Conservation (phyloP, 805 yeast genomes). For the Zygotorulaspora danielsina region DNA sequence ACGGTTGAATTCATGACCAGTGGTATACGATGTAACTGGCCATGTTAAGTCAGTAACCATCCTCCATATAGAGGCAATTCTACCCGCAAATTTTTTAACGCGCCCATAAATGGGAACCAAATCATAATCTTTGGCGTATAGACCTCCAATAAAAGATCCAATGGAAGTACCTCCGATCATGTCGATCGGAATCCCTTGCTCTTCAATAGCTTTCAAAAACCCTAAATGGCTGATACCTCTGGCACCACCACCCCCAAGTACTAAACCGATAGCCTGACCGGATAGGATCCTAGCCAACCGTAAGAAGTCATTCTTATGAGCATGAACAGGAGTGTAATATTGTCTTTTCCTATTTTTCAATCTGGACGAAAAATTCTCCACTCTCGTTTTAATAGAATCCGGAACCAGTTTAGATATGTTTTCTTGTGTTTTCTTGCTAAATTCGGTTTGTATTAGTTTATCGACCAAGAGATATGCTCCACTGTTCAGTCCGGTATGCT, state of each 20-base stretch:
- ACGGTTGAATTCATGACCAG: conserved; percentile 95
- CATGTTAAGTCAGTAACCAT: conserved; percentile 78
- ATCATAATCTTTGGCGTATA: conserved; percentile 90
- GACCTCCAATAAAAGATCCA: conserved; percentile 92
- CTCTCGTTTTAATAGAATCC: conserved; percentile 35
- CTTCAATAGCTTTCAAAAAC: conserved; percentile 83
- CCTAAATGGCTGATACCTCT: conserved; percentile 92
- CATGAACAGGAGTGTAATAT: conserved; percentile 33
- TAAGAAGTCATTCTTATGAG: conserved; percentile 82
- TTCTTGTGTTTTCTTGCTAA: conserved; percentile 32
- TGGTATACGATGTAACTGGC: conserved; percentile 90
- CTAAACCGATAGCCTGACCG: conserved; percentile 91
- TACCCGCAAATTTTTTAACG: conserved; percentile 76
- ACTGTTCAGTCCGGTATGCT: conserved; percentile 19
- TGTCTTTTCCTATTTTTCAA: conserved; percentile 26
- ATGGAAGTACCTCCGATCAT: conserved; percentile 94
- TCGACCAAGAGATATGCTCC: conserved; percentile 24
- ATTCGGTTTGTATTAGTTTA: conserved; percentile 30
- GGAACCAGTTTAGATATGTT: conserved; percentile 33
- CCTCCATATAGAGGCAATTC: conserved; percentile 85
- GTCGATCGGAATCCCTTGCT: conserved; percentile 89
- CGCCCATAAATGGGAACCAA: conserved; percentile 87
- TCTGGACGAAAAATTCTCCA: conserved; percentile 37
- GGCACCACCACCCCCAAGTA: conserved; percentile 97
- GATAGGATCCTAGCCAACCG: conserved; percentile 85